Evolutionary conservation across 495 filamentous ascomycete species (phyloP), one percentile per base, ranked within the genome.

Genomic region (Aspergillus affinis): DNA sequence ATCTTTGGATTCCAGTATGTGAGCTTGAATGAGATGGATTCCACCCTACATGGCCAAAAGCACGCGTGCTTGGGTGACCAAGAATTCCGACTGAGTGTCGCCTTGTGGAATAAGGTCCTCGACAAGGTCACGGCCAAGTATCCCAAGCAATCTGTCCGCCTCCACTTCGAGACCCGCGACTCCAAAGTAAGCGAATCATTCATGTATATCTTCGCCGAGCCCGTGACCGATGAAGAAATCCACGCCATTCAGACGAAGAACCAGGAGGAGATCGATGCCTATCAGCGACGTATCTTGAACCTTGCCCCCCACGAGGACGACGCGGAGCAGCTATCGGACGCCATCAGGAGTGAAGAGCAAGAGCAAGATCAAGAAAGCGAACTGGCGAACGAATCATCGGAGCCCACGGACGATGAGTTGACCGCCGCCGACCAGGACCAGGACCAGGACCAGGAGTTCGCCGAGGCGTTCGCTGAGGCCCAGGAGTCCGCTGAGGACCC

Each of bases 1-100:
- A 96, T 99, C 48, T 99, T 99, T 69, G 94, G 94, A 0, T 99
- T 99, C 73, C 94, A 98, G 72, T 99, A 99, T 67, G 78, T 99
- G 55, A 84, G 85, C 57, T 71, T 97, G 15, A 65, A 80, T 2
- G 95, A 98, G 66, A 94, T 99, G 90, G 94, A 99, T 70, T 69
- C 77, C 15, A 81, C 90, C 0, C 68, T 99, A 7, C 94, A 99
- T 66, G 92, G 91, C 20, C 84, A 87, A 55, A 61, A 63, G 4
- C 78, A 90, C 63, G 80, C 78, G 0, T 65, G 70, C 0, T 75
- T 97, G 30, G 94, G 95, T n/a, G 86, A 95, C 66, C 73, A 78
- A n/a, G 94, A 99, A 64, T 98, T 97, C 74, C 87, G 85, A 62
- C 55, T 89, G 13, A 95, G 91, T 74, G 63, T 98, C 55, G 73